phyloP scores from a whole-genome alignment of 164 flowering plant genomes.

The Amborella trichopoda region DNA sequence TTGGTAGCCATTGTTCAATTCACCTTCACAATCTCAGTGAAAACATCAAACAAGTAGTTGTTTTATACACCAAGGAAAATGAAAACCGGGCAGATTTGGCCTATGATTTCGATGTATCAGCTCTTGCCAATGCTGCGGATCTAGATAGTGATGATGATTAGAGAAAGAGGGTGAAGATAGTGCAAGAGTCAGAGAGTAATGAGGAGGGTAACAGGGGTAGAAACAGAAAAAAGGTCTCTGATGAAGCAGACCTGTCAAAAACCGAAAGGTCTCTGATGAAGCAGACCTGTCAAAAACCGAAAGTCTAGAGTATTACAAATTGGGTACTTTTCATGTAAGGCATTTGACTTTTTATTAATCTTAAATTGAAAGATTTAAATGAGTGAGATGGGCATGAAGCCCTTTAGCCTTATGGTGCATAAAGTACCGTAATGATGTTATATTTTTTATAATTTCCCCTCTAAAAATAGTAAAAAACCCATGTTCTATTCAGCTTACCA shows the following conservation, averaged over 20 bases:
- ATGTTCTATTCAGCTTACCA: too few species aligned
- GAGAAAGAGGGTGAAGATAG: slow-evolving; percentile 19
- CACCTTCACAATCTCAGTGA: slow-evolving; percentile 77
- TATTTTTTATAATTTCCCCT: too few species aligned
- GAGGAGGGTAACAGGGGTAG: slow-evolving; percentile 24
- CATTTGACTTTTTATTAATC: too few species aligned
- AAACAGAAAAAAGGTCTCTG: slow-evolving; percentile 40
- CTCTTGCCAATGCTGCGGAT: slow-evolving; percentile 54
- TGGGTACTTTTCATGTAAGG: slow-evolving; percentile 93
- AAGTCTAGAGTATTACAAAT: slow-evolving; percentile 53
- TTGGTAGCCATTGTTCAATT: slow-evolving; percentile 86
- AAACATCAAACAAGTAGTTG: slow-evolving; percentile 54
- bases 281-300: slow-evolving; percentile 43
- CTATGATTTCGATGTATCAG: slow-evolving; percentile 69
- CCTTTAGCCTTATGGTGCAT: too few species aligned
- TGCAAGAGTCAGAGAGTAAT: slow-evolving; percentile 39
- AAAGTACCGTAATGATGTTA: too few species aligned
- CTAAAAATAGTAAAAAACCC: too few species aligned
- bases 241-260: slow-evolving; percentile 27
- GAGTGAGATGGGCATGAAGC: too few species aligned
- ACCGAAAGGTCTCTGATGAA: too few species aligned
- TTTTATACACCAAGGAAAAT: slow-evolving; percentile 65
- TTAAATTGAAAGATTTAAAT: too few species aligned
- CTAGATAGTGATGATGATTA: slow-evolving; percentile 51
- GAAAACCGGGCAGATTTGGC: slow-evolving; percentile 71